These are phyloP conservation scores for Cercospora berteroae DNA, from an alignment of 2,329 filamentous ascomycete genomes.

Conservation along the genomic window DNA sequence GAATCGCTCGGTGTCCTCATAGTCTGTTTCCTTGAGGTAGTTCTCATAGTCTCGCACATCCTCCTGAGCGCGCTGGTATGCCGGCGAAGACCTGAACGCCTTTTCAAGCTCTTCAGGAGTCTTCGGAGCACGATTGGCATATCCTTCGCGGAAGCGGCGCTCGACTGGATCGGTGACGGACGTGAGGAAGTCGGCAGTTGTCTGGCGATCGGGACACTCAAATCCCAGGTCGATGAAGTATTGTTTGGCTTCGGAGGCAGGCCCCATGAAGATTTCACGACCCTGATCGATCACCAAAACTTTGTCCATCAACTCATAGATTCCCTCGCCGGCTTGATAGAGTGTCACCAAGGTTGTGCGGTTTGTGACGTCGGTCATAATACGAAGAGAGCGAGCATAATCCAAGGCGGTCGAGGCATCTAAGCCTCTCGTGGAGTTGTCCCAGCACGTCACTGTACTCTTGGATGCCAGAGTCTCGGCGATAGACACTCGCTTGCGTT, in stretches of 20 bases:
- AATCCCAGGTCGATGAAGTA: conserved; percentile 69
- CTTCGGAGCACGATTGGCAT: conserved; percentile 65
- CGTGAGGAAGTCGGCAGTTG: conserved; percentile 75
- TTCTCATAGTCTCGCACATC: conserved; percentile 63
- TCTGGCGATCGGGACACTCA: conserved; percentile 59
- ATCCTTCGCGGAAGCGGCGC: conserved; percentile 64
- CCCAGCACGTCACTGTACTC: conserved; percentile 72
- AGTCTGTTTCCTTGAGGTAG: conserved; percentile 56
- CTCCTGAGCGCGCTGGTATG: conserved; percentile 59
- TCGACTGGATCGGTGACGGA: conserved; percentile 72
- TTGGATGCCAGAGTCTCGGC: conserved; percentile 74
- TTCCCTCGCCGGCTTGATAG: conserved; percentile 68
- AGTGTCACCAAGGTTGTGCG: conserved; percentile 69
- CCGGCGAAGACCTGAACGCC: conserved; percentile 63
- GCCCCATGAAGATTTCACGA: conserved; percentile 66
- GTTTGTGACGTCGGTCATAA: conserved; percentile 75
- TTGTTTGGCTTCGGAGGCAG: conserved; percentile 57
- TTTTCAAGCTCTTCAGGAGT: conserved; percentile 66
- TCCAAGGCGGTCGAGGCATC: conserved; percentile 77
- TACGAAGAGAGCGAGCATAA: conserved; percentile 72
- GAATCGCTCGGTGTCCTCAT: conserved; percentile 63
- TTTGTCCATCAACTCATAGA: conserved; percentile 75
- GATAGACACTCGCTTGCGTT: conserved; percentile 76
- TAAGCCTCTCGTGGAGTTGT: conserved; percentile 76
- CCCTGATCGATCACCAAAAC: conserved; percentile 74